phyloP scores from a whole-genome alignment of 2,329 filamentous ascomycete species.

The Colletotrichum sp. region DNA sequence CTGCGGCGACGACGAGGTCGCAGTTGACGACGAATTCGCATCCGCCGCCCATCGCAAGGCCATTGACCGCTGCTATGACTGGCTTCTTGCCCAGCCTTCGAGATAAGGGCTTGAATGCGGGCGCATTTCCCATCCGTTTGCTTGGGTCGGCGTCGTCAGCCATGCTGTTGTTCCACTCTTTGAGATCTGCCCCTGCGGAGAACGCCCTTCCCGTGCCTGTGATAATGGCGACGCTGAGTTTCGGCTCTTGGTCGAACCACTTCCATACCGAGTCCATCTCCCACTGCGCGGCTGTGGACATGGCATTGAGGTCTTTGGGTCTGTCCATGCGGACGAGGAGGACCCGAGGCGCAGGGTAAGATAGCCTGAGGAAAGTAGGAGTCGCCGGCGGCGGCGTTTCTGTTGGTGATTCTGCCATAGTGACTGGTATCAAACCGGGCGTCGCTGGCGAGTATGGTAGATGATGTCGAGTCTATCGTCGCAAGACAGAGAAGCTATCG shows the following conservation, averaged over 20 bases:
- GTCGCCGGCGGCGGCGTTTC: slow-evolving; percentile 35
- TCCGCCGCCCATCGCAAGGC: slow-evolving; percentile 60
- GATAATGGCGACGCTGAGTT: slow-evolving; percentile 50
- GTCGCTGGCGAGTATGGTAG: neutral
- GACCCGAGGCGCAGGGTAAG: slow-evolving; percentile 44
- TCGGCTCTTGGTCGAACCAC: slow-evolving; percentile 58
- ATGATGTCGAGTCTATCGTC: neutral
- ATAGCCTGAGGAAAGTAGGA: slow-evolving; percentile 35
- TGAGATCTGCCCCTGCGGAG: slow-evolving; percentile 60
- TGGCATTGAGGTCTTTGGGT: slow-evolving; percentile 42
- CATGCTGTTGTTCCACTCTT: slow-evolving; percentile 46
- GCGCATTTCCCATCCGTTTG: slow-evolving; percentile 21
- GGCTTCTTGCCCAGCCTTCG: slow-evolving; percentile 53
- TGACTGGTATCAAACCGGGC: neutral
- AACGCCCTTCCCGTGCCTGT: slow-evolving; percentile 60
- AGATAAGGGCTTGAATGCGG: slow-evolving; percentile 40
- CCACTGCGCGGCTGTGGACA: slow-evolving; percentile 42
- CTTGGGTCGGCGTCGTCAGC: slow-evolving; percentile 23
- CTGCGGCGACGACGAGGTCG: slow-evolving; percentile 58
- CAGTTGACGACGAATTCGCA: slow-evolving; percentile 62
- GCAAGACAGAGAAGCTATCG: neutral
- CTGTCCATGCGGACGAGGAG: slow-evolving; percentile 45
- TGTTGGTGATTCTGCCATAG: slow-evolving; percentile 24
- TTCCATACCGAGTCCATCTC: slow-evolving; percentile 53
- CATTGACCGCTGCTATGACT: slow-evolving; percentile 64